Percentiles rank a stretch among this genome's conserved stretches.
These are phyloP conservation scores for Fagopyrum esculentum DNA, from an alignment of 148 eudicot genomes.

Conservation along the genomic window DNA sequence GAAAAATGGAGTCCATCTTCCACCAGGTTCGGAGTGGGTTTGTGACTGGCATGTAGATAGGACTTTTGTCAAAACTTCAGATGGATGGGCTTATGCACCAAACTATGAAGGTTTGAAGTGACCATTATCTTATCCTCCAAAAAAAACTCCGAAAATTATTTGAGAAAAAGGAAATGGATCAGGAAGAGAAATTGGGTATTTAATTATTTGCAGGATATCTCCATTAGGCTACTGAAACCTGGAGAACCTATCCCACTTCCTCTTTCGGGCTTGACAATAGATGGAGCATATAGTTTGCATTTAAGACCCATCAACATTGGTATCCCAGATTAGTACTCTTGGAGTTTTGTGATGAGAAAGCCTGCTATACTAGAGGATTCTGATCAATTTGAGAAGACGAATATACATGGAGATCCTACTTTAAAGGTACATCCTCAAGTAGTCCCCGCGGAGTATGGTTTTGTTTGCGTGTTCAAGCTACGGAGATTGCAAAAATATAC, in stretches of 20 bases:
- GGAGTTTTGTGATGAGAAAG: slow-evolving; percentile 65
- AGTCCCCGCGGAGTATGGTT: slow-evolving; percentile 64
- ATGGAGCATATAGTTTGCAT: slow-evolving; percentile 43
- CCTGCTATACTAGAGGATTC: slow-evolving; percentile 33
- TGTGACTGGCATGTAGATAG: slow-evolving; percentile 88
- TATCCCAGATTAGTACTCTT: slow-evolving; percentile 47
- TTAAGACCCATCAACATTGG: slow-evolving; percentile 51
- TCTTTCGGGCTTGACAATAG: slow-evolving; percentile 50
- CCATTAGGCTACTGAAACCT: slow-evolving; percentile 55
- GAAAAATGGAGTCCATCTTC: slow-evolving; percentile 35
- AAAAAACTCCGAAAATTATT: slow-evolving; percentile 34
- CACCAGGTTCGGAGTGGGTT: slow-evolving; percentile 75
- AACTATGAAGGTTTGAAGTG: slow-evolving; percentile 51
- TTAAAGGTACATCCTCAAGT: slow-evolving; percentile 57
- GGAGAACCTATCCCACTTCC: slow-evolving; percentile 77
- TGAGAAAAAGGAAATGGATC: slow-evolving; percentile 77
- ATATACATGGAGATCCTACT: slow-evolving; percentile 44
- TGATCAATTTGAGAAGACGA: slow-evolving; percentile 33
- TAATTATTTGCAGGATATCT: slow-evolving; percentile 34
- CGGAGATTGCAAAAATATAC: slow-evolving; percentile 82
- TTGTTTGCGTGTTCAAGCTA: slow-evolving; percentile 65
- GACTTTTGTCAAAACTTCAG: slow-evolving; percentile 32
- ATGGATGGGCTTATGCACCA: slow-evolving; percentile 92
- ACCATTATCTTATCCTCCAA: slow-evolving; percentile 56
- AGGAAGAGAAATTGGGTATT: slow-evolving; percentile 49